Base-by-base conservation (phyloP, 495 filamentous ascomycete species). In the Pseudoneurospora amorphoporcata region DNA sequence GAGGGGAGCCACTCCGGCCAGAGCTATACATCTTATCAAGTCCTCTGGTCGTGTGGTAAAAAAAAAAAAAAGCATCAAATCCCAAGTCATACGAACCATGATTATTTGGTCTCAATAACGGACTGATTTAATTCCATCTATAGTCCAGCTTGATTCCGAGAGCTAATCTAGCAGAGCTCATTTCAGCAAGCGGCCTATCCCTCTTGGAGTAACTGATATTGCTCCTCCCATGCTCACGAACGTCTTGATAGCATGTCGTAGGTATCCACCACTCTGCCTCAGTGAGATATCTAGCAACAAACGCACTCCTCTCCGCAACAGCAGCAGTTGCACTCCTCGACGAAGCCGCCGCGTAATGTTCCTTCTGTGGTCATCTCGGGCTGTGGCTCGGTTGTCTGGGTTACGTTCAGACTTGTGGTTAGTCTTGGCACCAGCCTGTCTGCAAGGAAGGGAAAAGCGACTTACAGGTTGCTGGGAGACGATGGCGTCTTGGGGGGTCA, bases 271-370 rank as follows among this genome's bases (percentile, higher is more conserved):
- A 37, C 35, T 5, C 35, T 37, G 35, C 35, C 35, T 10, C n/a
- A 10, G 9, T 14, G 7, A 58, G 19, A 58, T 29, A 40, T 40
- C 73, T 77, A 79, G 73, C 78, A 79, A 72, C 78, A 79, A 32
- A 23, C 47, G 68, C 76, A 78, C 69, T 75, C 73, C 68, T 79
- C 76, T 3, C 73, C 69, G 65, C 53, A 79, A 72, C 78, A 75
- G 71, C 78, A 78, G 73, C 78, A 79, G 40, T 69, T 53, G 70
- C 78, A 79, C 69, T 79, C 78, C 70, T 79, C 78, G 12, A 76
- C 65, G 42, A 79, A 78, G 41, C 78, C 78, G 69, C 78, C 78
- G 58, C 76, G 78, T 74, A 79, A 71, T 37, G 53, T 37, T 35
- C 53, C 53, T 35, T 65, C 53, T 12, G 12, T 65, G 45, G 68